These are phyloP conservation scores for Calophaca sinica DNA, from an alignment of 306 rosid species.

Conservation along the genomic window DNA sequence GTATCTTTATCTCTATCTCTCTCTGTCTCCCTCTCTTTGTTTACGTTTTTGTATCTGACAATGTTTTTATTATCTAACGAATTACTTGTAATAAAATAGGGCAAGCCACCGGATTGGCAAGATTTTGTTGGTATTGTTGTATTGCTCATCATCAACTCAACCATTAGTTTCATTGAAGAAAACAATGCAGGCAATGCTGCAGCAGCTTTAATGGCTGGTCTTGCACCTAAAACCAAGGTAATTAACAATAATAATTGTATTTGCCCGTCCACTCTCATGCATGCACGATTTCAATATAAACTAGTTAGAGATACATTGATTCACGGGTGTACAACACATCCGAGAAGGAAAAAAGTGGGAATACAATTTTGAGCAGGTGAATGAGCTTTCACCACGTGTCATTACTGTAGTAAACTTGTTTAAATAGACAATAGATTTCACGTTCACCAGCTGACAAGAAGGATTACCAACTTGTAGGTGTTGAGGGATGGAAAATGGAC, in stretches of 20 bases:
- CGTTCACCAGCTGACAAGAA: neutral
- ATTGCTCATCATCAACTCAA: slow-evolving; percentile 80
- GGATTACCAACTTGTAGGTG: slow-evolving; percentile 54
- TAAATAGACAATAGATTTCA: too few species aligned
- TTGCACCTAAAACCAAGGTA: slow-evolving; percentile 96
- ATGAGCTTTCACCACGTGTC: too few species aligned
- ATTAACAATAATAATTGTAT: neutral
- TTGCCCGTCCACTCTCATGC: neutral
- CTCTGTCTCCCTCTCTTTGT: neutral
- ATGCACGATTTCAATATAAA: neutral
- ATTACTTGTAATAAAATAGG: slow-evolving; percentile 53
- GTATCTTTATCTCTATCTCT: neutral
- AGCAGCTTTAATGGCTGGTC: slow-evolving; percentile 96
- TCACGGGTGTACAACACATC: too few species aligned
- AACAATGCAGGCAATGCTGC: slow-evolving; percentile 96
- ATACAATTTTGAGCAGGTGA: too few species aligned
- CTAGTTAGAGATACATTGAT: too few species aligned
- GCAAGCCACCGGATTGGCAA: slow-evolving; percentile 88
- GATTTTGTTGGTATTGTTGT: slow-evolving; percentile 82
- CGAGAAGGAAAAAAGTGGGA: too few species aligned
- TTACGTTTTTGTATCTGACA: neutral
- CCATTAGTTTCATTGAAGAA: slow-evolving; percentile 93
- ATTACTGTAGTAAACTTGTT: too few species aligned
- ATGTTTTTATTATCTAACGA: neutral
- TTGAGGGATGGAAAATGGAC: slow-evolving; percentile 86